phyloP scores from a whole-genome alignment of 441 rosid genomes.

The Theobroma grandiflorum region DNA sequence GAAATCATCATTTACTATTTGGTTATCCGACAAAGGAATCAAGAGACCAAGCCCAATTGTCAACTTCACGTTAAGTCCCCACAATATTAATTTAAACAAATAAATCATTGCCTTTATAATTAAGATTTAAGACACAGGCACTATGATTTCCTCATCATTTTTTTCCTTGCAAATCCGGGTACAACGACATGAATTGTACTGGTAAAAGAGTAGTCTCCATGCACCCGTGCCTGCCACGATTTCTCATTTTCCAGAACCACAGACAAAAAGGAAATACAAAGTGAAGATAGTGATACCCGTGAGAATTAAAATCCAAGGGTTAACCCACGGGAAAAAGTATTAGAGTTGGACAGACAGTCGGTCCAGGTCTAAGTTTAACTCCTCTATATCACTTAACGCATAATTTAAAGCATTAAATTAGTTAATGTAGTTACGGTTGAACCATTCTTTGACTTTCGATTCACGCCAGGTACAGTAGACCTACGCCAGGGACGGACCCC shows the following conservation, averaged over 20 bases:
- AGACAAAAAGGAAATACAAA: background rate
- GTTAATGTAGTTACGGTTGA: slow-evolving; percentile 48
- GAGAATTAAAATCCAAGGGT: slow-evolving; percentile 8
- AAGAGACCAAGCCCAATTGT: background rate
- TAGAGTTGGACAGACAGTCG: background rate
- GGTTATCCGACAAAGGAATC: slow-evolving; percentile 9
- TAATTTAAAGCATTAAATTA: slow-evolving; percentile 14
- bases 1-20: background rate
- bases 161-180: background rate
- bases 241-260: background rate
- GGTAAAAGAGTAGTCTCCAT: background rate
- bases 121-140: slow-evolving; percentile 7
- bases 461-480: slow-evolving; percentile 14
- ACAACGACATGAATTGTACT: background rate
- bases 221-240: background rate
- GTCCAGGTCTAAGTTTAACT: slow-evolving; percentile 19
- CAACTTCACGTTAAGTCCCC: background rate
- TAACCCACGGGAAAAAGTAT: background rate
- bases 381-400: background rate
- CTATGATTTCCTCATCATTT: background rate
- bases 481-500: background rate
- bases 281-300: background rate
- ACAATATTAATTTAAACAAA: background rate
- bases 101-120: background rate
- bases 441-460: slow-evolving; percentile 42